phyloP scores from a whole-genome alignment of 148 eudicot species.

The Heliamphora exappendiculata region DNA sequence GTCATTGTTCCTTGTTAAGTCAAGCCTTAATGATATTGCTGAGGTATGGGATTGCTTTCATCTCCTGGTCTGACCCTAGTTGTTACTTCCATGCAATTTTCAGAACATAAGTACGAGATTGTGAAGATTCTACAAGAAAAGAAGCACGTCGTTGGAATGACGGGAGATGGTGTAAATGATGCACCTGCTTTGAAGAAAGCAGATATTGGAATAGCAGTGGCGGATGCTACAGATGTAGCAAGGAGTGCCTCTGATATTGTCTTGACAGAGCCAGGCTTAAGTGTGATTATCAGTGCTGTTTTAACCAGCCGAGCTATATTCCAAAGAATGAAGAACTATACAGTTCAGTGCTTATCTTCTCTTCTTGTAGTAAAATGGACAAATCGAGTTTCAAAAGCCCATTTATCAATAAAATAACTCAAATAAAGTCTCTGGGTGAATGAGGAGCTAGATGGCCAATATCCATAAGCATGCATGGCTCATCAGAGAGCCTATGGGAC shows the following conservation, averaged over 20 bases:
- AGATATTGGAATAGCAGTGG: conserved; percentile 72
- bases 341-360: conserved; percentile 25
- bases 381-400: too few relatives aligned
- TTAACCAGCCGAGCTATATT: conserved; percentile 72
- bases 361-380: not conserved
- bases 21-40: not conserved
- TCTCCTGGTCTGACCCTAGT: conserved; percentile 10
- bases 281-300: conserved; percentile 62
- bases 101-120: conserved; percentile 66
- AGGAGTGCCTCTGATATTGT: conserved; percentile 68
- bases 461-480: not conserved
- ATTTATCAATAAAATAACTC: not conserved
- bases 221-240: conserved; percentile 74
- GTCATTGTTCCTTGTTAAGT: not conserved
- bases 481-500: not conserved
- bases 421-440: not conserved
- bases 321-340: conserved; percentile 73
- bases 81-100: conserved; percentile 5
- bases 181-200: conserved; percentile 77
- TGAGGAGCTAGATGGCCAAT: not conserved
- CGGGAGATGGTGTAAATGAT: conserved; percentile 72
- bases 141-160: conserved; percentile 66
- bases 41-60: not conserved
- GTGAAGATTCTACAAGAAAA: conserved; percentile 64
- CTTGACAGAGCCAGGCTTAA: conserved; percentile 72